Conservation (phyloP, 2,329 filamentous ascomycete genomes). For the Venturia asperata region DNA sequence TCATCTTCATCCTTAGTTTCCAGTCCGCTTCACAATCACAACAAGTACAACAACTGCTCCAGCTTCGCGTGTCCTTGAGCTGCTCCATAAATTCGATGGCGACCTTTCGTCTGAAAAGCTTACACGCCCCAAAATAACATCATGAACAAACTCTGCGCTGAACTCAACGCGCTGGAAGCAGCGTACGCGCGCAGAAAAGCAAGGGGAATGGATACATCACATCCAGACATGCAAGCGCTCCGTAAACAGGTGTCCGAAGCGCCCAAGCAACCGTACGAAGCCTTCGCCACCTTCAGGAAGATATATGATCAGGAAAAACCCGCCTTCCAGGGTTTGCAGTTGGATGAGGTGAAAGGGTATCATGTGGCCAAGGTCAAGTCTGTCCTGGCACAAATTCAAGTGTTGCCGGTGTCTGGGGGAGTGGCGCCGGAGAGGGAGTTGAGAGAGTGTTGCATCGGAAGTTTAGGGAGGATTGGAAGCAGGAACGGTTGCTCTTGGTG, state of each 20-base stretch:
- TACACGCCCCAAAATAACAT: slow-evolving; percentile 3
- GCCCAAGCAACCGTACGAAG: slow-evolving; percentile 5
- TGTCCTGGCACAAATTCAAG: background rate
- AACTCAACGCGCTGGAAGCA: background rate
- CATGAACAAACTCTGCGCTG: slow-evolving; percentile 5
- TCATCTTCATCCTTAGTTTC: background rate
- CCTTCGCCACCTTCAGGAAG: background rate
- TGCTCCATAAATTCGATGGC: background rate
- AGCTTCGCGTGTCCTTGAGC: background rate
- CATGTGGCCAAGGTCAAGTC: slow-evolving; percentile 4
- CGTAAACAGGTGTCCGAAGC: background rate
- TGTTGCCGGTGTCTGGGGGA: background rate
- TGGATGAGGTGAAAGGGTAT: slow-evolving; percentile 1
- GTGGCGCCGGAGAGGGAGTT: background rate
- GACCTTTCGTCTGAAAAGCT: background rate
- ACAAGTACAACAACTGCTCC: background rate
- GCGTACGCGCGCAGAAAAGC: slow-evolving; percentile 1
- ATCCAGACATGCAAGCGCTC: slow-evolving; percentile 5
- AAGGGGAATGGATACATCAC: background rate
- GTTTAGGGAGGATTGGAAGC: slow-evolving; percentile 2
- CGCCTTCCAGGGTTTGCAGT: background rate
- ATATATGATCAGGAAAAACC: slow-evolving; percentile 9
- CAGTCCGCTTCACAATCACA: too few species aligned
- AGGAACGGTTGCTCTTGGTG: background rate
- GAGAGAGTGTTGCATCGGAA: background rate